Percentiles rank a stretch among this genome's conserved stretches.
These are phyloP conservation scores for Polygonum aviculare DNA, from an alignment of 148 eudicot species.

Conservation along the genomic window DNA sequence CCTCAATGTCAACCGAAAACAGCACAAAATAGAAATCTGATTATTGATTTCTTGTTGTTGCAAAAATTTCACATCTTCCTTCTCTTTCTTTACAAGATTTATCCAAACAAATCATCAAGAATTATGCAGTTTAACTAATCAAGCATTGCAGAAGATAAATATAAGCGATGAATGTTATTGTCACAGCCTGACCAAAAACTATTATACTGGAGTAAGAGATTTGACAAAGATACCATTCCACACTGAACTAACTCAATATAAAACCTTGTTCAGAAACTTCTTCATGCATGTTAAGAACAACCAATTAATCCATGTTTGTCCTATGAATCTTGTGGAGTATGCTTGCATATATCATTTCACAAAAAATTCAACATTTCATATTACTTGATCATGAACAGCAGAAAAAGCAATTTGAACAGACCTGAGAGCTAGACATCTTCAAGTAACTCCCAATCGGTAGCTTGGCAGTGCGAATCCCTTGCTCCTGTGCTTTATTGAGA, in stretches of 20 bases:
- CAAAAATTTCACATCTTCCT: neutral
- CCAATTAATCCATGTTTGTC: too few species aligned
- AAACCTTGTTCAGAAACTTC: neutral
- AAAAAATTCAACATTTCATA: neutral
- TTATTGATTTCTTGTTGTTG: neutral
- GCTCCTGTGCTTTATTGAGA: slow-evolving; percentile 82
- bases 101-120: neutral
- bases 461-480: slow-evolving; percentile 80
- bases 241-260: neutral
- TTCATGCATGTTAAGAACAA: neutral
- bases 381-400: neutral
- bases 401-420: slow-evolving; percentile 14
- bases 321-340: too few species aligned
- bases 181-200: neutral
- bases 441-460: slow-evolving; percentile 83
- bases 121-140: neutral
- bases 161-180: neutral
- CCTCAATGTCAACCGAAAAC: neutral
- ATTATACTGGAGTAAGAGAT: neutral
- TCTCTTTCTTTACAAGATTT: neutral
- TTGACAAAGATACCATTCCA: neutral
- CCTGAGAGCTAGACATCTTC: slow-evolving; percentile 94
- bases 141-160: neutral
- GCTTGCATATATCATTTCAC: too few species aligned
- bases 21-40: neutral